Base-by-base conservation (phyloP, 2,329 filamentous ascomycete genomes). In the Fusarium oligoseptatum region DNA sequence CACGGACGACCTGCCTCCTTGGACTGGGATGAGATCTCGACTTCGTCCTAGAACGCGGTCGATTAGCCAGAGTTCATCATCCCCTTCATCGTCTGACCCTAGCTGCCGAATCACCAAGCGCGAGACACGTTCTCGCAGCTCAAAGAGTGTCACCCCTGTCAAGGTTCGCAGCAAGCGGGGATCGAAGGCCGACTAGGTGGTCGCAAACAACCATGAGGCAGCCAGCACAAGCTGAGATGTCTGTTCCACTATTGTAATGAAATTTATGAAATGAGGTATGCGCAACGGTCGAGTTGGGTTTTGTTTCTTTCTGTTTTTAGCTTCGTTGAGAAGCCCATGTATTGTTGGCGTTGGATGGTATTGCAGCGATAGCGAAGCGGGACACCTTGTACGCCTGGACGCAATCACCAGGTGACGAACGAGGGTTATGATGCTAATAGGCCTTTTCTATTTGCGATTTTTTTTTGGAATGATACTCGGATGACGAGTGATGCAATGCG, bases 301-400 rank as follows among this genome's bases (percentile, higher is more conserved):
- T 52, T 48, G 11, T 55, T 57, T 62, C 41, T 65, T 43, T 60
- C 22, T 62, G 43, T 50, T 60, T 43, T 70, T 41, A 41, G 37
- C 56, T 63, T 71, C 10, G 22, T 32, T 22, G 43, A 67, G 65
- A 67, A 57, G 58, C 60, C 22, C 17, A 61, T 70, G 58, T 68
- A 37, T 32, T 63, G 43, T 60, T 65, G 79, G 77, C 77, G 79
- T 81, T 80, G 73, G 73, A 75, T 73, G 75, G 76, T 34, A 74
- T 34, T 32, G 43, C 60, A 57, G 22, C 52, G 65, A 66, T 34
- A 57, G 22, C 56, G 65, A 66, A 60, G 66, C 66, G 68, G 27
- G 55, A 45, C 67, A 68, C 57, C 67, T 70, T 75, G 64, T 71
- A 64, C 60, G 71, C 66, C 55, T 55, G 55, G 67, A 62, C 43